Evolutionary conservation across 208 protist species (phyloP), one percentile per base, ranked within the genome.

Genomic region (Leishmania arabica): DNA sequence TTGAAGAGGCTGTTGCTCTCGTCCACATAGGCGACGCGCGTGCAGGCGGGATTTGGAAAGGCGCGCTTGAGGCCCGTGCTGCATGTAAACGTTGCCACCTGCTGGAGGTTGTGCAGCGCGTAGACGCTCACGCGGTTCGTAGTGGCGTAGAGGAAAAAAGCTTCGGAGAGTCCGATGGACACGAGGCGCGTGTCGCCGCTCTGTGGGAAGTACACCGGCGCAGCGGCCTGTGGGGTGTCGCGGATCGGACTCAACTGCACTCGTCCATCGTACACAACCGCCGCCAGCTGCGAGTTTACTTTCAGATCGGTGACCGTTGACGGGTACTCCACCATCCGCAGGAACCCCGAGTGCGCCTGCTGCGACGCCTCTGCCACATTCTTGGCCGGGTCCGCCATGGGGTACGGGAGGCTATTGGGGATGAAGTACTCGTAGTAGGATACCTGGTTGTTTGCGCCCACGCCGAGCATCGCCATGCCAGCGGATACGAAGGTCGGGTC

Each of bases 61-160:
- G 98, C 86, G 19, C 73, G 75, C 69, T 92, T 92, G 72, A 99
- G 88, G 27, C 88, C 90, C 0, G 78, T 83, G 65, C 80, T 83
- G 72, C 88, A 90, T 51, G 84, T 78, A 82, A 93, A 97, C 80
- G 99, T 90, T 60, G 91, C 92, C 7, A 99, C 96, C 60, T 87
- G 87, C 73, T 96, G 90, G 83, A 96, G 89, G 81, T 98, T 98
- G 13, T 89, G 79, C 27, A 99, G 88, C 13, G 93, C 92, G 54
- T 98, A 85, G 45, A 98, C 91, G 70, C 75, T 84, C 37, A 99
- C 90, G 66, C 91, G 91, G 34, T 90, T 96, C 24, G 75, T 79
- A 3, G 86, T 92, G 4, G 96, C 98, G 88, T 98, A 99, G 15
- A 99, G 91, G 72, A 99, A 89, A 68, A 99, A 98, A 24, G 95